Base-by-base conservation (phyloP, 2,329 filamentous ascomycete genomes). In the Fonsecaea pugnacius region DNA sequence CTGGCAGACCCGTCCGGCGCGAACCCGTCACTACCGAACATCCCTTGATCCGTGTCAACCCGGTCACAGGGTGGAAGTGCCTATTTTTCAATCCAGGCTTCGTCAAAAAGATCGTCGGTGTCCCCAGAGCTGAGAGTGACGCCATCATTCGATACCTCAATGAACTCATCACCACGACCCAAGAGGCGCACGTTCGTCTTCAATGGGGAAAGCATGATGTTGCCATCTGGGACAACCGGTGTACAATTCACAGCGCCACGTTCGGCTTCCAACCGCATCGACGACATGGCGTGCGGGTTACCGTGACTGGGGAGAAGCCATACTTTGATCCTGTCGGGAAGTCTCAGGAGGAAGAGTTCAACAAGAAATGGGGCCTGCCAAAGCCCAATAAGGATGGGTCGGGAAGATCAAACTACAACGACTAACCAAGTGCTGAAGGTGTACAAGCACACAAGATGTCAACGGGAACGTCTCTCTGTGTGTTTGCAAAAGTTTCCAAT, bases 141-240 rank as follows among this genome's bases (percentile, higher is more conserved):
- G 71, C 76, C 27, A 69, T 81, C 14, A 67, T 82, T 55, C 74
- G 78, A 58, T 79, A 76, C 74, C 80, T 83, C 67, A 70, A 77
- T 21, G 60, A 71, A 7, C 64, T 80, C 9, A 75, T 84, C 4
- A 72, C 75, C 0, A 76, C 82, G 61, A 83, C 81, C 67, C 82
- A 84, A 69, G 82, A 84, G 66, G 69, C 83, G 51, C 80, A 82
- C 69, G 80, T 83, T 5, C 69, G 82, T n/a, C 78, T 80, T 67
- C 75, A 78, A 67, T 84, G 82, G 82, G 80, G 82, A 50, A 83
- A 85, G 67, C 82, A 85, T 48, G 88, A 89, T 63, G 85, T 91
- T 1, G 87, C 87, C 0, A 82, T 90, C 63, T 90, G 88, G 87
- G 87, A 90, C 72, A 90, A 89, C 67, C 78, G 87, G 16, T 76